phyloP scores from a whole-genome alignment of 495 filamentous ascomycete genomes.

The Hypoxylon fuscum region DNA sequence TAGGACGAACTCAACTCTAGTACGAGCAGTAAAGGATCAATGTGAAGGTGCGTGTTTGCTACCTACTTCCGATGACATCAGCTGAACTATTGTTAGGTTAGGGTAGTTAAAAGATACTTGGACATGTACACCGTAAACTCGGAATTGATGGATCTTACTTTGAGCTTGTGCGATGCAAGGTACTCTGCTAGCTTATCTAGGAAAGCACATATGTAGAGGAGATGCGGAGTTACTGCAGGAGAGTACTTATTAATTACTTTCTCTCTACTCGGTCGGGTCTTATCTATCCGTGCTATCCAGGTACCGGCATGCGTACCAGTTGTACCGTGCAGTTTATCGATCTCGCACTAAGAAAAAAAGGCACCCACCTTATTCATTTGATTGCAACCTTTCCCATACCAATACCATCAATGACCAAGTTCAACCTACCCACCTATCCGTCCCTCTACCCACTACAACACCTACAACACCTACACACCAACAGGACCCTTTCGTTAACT shows the following conservation, averaged over 20 bases:
- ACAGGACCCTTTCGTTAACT: constrained; percentile 8
- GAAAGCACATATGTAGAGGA: neutral
- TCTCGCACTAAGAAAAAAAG: constrained; percentile 34
- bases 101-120: neutral
- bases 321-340: constrained; percentile 27
- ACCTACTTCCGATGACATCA: neutral
- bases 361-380: constrained; percentile 9
- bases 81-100: neutral
- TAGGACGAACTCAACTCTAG: too few species aligned
- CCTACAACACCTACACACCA: neutral
- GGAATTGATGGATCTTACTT: neutral
- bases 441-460: constrained; percentile 21
- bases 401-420: too few species aligned
- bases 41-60: too few species aligned
- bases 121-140: neutral
- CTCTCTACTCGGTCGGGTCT: constrained; percentile 3
- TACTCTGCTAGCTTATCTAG: too few species aligned
- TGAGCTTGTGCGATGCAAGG: neutral
- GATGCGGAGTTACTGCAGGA: neutral
- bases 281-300: constrained; percentile 27
- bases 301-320: constrained; percentile 5
- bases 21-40: too few species aligned
- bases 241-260: too few species aligned
- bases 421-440: constrained; percentile 30
- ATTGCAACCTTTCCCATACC: constrained; percentile 27